phyloP scores from a whole-genome alignment of 192 early-diverging fungal genomes.

The Ambispora gerdemannii region DNA sequence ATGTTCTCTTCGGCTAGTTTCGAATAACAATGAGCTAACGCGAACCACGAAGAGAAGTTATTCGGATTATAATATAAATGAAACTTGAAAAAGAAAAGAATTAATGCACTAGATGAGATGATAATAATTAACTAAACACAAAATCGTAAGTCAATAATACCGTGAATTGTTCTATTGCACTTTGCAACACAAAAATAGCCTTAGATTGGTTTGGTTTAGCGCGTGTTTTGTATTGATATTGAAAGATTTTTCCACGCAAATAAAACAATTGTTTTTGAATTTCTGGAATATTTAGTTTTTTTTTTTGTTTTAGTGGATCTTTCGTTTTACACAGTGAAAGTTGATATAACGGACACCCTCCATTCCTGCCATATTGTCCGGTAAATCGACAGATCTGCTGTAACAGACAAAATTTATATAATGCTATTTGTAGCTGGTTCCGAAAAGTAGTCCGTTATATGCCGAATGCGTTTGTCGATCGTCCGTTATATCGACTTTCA shows the following conservation, averaged over 20 bases:
- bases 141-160: constrained; percentile 34
- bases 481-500: no score
- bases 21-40: constrained; percentile 54
- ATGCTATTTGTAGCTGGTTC: no score
- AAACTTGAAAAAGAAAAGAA: constrained; percentile 33
- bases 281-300: neutral
- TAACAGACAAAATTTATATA: no score
- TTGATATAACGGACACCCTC: no score
- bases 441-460: constrained; percentile 3
- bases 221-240: constrained; percentile 49
- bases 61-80: constrained; percentile 57
- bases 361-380: no score
- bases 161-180: constrained; percentile 51
- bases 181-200: constrained; percentile 53
- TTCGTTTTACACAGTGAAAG: neutral
- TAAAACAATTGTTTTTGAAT: constrained; percentile 43
- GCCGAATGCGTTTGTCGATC: no score
- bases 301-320: neutral
- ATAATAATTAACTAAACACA: constrained; percentile 20
- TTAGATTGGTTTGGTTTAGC: constrained; percentile 49
- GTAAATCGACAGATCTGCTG: no score
- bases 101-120: neutral
- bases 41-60: constrained; percentile 62
- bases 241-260: constrained; percentile 54
- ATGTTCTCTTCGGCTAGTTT: constrained; percentile 65